These are phyloP conservation scores for Chaetomium sp. DNA, from an alignment of 2,329 filamentous ascomycete genomes.

Conservation along the genomic window DNA sequence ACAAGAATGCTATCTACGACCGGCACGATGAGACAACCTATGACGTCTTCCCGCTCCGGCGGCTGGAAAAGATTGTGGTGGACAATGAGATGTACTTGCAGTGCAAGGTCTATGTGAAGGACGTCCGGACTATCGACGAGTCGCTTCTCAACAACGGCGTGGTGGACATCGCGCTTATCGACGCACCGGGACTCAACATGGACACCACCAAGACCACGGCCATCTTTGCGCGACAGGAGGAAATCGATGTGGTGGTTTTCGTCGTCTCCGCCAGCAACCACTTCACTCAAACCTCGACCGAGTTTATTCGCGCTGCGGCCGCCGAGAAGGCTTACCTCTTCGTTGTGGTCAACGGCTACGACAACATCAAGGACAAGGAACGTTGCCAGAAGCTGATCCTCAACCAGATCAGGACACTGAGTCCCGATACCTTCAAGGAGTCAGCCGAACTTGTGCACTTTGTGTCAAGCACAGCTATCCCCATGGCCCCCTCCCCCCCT, in stretches of 20 bases:
- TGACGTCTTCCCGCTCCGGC: conserved; percentile 69
- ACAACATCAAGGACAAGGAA: conserved; percentile 86
- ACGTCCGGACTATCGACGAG: conserved; percentile 81
- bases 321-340: conserved; percentile 98
- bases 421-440: conserved; percentile 88
- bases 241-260: conserved; percentile 98
- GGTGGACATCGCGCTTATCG: conserved; percentile 94
- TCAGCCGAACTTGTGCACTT: conserved; percentile 91
- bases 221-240: conserved; percentile 92
- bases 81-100: conserved; percentile 86
- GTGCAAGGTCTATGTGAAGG: conserved; percentile 95
- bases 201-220: conserved; percentile 97
- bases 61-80: conserved; percentile 82
- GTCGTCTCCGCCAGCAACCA: conserved; percentile 97
- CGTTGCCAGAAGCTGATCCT: conserved; percentile 89
- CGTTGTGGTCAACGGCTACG: conserved; percentile 96
- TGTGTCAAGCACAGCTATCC: conserved; percentile 93
- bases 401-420: conserved; percentile 81
- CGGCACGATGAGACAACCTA: conserved; percentile 92
- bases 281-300: conserved; percentile 94
- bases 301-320: conserved; percentile 93
- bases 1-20: conserved; percentile 72
- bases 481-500: conserved; percentile 57
- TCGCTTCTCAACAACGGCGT: conserved; percentile 95
- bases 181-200: conserved; percentile 90